Base-by-base conservation (phyloP, 306 rosid genomes). In the Cicer judaicum region DNA sequence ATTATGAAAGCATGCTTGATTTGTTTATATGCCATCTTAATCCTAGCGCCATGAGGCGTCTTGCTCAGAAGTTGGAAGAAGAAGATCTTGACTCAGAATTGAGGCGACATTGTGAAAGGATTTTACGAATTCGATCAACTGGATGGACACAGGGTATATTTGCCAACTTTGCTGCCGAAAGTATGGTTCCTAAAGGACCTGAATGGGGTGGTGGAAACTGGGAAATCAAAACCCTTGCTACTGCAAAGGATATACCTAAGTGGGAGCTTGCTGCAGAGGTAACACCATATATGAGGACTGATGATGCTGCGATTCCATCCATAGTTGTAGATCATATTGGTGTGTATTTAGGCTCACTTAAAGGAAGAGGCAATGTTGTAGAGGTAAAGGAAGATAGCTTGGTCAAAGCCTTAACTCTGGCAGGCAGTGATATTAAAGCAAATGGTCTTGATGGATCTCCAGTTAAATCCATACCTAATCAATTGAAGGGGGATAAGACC, bases 191-290 rank as follows among this genome's bases (percentile, higher is more conserved):
- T 10, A 95, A 95, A 78, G 99, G 99, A 79, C 85, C 92, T 83
- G 99, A 95, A 77, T 95, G 99, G 99, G 98, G 98, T 65, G 99
- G 99, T 77, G 97, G 98, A 80, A 87, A 95, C 89, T 95, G 99
- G 99, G 97, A 95, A 85, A 95, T 90, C 81, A 95, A 92, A 88
- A 95, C 97, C 84, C 97, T 95, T 70, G 88, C 91, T 64, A 87
- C 84, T 78, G 80, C 86, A 70, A 95, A 92, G 89, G 93, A 88
- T 75, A 89, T 95, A 76, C 99, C 98, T 77, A 90, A 92, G 80
- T 95, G 99, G 99, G 98, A 87, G 81, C 91, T 95, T 85, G 98
- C 98, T 77, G 95, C 88, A 34, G 98, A 92, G 87, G 98, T 95
- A 80, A 85, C 84, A 79, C 99, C 98, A 75, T 95, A 95, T 83